Percentiles rank a stretch among this genome's conserved stretches.
phyloP scores from a whole-genome alignment of 176 grass and related monocot genomes.

The Chloris gayana region DNA sequence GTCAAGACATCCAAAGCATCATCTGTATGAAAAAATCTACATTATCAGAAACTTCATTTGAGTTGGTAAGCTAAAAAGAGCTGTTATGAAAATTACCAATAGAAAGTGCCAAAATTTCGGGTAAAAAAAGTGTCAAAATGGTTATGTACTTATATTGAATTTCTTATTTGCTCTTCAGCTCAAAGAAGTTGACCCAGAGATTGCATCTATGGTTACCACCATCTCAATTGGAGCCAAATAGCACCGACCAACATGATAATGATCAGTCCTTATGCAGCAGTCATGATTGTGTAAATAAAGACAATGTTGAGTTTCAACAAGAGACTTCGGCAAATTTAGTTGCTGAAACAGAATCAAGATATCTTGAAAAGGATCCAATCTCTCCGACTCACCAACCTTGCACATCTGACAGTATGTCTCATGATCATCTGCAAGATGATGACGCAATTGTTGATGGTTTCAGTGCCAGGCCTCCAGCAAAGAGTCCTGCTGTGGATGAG shows the following conservation, averaged over 20 bases:
- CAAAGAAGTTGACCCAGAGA: slow-evolving; percentile 35
- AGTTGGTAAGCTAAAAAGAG: slow-evolving; percentile 50
- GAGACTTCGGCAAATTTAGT: slow-evolving; percentile 25
- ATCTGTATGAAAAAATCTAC: slow-evolving; percentile 38
- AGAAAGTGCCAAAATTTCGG: slow-evolving; percentile 15
- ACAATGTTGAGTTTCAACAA: slow-evolving; percentile 30
- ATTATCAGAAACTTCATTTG: slow-evolving; percentile 50
- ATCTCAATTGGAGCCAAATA: slow-evolving; percentile 24
- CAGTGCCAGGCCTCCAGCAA: slow-evolving; percentile 9
- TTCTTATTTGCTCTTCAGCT: slow-evolving; percentile 40
- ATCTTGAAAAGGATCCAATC: slow-evolving; percentile 14
- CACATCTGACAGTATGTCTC: slow-evolving; percentile 3
- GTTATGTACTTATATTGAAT: background rate
- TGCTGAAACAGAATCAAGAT: slow-evolving; percentile 17
- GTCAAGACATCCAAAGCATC: slow-evolving; percentile 37
- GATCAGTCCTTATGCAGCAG: slow-evolving; percentile 25
- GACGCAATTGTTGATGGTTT: slow-evolving; percentile 2
- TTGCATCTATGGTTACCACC: background rate
- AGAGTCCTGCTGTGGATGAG: slow-evolving; percentile 23
- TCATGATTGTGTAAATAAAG: slow-evolving; percentile 25
- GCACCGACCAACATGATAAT: slow-evolving; percentile 1
- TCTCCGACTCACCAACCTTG: background rate
- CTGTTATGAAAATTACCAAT: background rate
- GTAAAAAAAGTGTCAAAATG: slow-evolving; percentile 17
- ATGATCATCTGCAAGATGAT: slow-evolving; percentile 16